A percentile compares a stretch with the other conserved stretches of the same genome.
phyloP scores from a whole-genome alignment of 352 stramenopile species.

The Globisporangium polare region DNA sequence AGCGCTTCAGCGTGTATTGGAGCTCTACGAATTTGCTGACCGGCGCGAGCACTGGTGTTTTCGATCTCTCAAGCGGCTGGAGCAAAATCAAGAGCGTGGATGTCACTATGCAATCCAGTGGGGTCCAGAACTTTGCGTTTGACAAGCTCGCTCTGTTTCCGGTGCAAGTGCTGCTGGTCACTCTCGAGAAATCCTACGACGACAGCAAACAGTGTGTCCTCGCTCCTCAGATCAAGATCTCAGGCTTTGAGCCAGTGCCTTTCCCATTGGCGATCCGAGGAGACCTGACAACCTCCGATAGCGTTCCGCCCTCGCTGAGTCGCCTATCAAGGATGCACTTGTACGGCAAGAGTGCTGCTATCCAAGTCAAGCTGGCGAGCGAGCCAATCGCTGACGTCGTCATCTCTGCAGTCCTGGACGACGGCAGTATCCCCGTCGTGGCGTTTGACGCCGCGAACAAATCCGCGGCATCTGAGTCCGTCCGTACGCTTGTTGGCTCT shows the following conservation, averaged over 20 bases:
- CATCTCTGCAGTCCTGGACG: conserved; percentile 26
- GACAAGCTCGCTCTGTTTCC: conserved; percentile 23
- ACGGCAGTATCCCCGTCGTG: conserved; percentile 24
- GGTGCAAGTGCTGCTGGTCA: conserved; percentile 27
- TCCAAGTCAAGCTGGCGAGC: conserved; percentile 47
- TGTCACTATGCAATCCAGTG: conserved; percentile 46
- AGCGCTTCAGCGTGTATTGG: conserved; percentile 44
- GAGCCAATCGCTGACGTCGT: conserved; percentile 48
- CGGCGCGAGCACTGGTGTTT: conserved; percentile 7
- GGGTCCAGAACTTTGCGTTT: conserved; percentile 28
- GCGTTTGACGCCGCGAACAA: conserved; percentile 41
- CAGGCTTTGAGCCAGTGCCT: conserved; percentile 30
- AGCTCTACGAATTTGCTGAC: conserved; percentile 22
- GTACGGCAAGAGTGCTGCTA: conserved; percentile 21
- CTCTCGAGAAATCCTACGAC: conserved; percentile 63
- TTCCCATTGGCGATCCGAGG: conserved; percentile 49
- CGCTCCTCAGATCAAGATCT: conserved; percentile 30
- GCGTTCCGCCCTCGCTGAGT: conserved; percentile 29
- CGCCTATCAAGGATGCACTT: conserved; percentile 58
- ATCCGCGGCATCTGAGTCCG: conserved; percentile 10
- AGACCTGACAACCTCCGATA: conserved; percentile 30
- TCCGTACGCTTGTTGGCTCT: conserved; percentile 25
- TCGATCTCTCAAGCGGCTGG: conserved; percentile 38
- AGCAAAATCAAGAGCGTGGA: conserved; percentile 27
- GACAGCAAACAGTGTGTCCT: conserved; percentile 32